A percentile compares a stretch with the other conserved stretches of the same genome.
These are phyloP conservation scores for Cordyceps militaris DNA, from an alignment of 2,329 filamentous ascomycete species.

Conservation along the genomic window DNA sequence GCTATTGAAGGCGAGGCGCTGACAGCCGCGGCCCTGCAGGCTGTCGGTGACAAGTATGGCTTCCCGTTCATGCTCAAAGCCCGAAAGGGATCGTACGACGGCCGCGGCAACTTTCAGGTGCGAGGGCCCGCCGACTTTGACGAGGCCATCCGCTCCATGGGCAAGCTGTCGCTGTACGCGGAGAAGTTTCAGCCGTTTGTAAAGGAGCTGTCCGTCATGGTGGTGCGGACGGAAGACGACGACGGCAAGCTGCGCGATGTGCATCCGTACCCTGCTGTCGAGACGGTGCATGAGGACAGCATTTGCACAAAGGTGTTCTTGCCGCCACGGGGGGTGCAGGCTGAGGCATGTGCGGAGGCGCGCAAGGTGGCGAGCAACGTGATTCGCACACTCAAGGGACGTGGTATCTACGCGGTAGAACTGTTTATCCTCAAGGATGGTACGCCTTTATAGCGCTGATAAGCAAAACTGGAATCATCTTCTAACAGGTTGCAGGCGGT, in stretches of 20 bases:
- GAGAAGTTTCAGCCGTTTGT: constrained; percentile 84
- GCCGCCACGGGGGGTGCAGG: constrained; percentile 66
- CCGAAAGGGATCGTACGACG: constrained; percentile 85
- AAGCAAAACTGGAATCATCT: background rate
- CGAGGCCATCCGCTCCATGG: constrained; percentile 62
- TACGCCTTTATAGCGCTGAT: constrained; percentile 21
- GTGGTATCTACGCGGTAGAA: constrained; percentile 93
- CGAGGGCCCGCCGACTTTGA: constrained; percentile 40
- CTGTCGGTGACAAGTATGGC: constrained; percentile 58
- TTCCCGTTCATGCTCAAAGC: constrained; percentile 92
- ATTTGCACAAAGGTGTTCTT: constrained; percentile 91
- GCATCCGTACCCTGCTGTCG: constrained; percentile 79
- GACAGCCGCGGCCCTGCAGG: constrained; percentile 53
- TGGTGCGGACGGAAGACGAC: constrained; percentile 76
- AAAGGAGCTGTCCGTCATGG: constrained; percentile 89
- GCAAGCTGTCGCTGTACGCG: constrained; percentile 69
- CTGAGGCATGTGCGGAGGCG: constrained; percentile 54
- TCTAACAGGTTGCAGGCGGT: constrained; percentile 31
- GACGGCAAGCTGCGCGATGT: constrained; percentile 40
- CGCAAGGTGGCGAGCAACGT: constrained; percentile 73
- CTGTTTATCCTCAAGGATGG: constrained; percentile 80
- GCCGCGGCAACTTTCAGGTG: constrained; percentile 60
- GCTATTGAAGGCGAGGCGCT: constrained; percentile 51
- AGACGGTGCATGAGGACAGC: constrained; percentile 91
- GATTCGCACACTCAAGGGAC: constrained; percentile 72